These are phyloP conservation scores for Trichoderma lentiforme DNA, from an alignment of 2,329 filamentous ascomycete species.

Conservation along the genomic window DNA sequence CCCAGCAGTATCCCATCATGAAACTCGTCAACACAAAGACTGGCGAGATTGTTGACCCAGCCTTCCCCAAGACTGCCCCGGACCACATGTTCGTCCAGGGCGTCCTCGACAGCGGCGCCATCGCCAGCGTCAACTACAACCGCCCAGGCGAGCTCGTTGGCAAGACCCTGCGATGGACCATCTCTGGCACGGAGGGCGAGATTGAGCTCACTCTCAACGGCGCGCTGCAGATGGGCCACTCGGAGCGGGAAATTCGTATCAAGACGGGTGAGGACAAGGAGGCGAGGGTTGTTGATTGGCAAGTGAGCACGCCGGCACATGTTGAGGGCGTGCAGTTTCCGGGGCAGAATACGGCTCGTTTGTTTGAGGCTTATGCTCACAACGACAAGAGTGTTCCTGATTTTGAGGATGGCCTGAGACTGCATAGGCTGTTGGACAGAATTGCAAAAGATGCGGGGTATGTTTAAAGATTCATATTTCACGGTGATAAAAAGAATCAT, in stretches of 20 bases:
- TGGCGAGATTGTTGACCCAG: constrained; percentile 25
- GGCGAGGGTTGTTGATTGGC: constrained; percentile 19
- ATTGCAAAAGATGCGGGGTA: constrained; percentile 10
- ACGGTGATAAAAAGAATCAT: background rate
- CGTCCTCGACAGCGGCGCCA: constrained; percentile 28
- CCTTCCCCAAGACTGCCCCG: constrained; percentile 28
- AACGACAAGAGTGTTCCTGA: background rate
- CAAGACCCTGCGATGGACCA: constrained; percentile 32
- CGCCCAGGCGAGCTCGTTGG: constrained; percentile 21
- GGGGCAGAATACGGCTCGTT: constrained; percentile 3
- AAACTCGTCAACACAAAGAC: constrained; percentile 24
- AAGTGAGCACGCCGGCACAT: constrained; percentile 65
- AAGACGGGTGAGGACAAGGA: constrained; percentile 28
- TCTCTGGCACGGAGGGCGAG: constrained; percentile 37
- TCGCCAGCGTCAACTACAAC: constrained; percentile 30
- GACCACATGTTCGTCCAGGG: constrained; percentile 37
- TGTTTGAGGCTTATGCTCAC: constrained; percentile 18
- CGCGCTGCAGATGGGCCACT: constrained; percentile 30
- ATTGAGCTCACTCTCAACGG: constrained; percentile 27
- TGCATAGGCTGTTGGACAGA: constrained; percentile 19
- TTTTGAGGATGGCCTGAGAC: constrained; percentile 16
- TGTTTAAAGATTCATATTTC: background rate
- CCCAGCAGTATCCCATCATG: constrained; percentile 23
- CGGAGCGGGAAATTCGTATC: background rate
- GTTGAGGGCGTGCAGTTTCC: constrained; percentile 72